Percentiles rank a stretch among this genome's conserved stretches.
These are phyloP conservation scores for Zea luxurians DNA, from an alignment of 176 grass and related monocot genomes.

Conservation along the genomic window DNA sequence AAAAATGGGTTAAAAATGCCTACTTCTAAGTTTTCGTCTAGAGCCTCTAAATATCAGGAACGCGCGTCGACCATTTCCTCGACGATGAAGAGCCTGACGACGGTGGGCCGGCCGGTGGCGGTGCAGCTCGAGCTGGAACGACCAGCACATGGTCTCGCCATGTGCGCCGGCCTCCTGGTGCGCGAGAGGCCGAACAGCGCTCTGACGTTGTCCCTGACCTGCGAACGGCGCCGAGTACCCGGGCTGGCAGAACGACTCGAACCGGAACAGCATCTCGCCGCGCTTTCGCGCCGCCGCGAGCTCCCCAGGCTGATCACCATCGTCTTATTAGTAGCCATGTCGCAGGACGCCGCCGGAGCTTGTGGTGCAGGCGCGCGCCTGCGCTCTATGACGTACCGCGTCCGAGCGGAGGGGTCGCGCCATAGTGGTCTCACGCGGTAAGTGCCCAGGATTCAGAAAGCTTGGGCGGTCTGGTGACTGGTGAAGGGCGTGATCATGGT, in stretches of 20 bases:
- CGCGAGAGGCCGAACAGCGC: slow-evolving; percentile 53
- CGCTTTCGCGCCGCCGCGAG: slow-evolving; percentile 69
- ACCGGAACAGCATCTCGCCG: slow-evolving; percentile 63
- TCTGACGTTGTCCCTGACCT: slow-evolving; percentile 73
- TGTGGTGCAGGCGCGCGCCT: slow-evolving; percentile 5
- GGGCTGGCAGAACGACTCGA: slow-evolving; percentile 77
- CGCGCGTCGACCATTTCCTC: too few species aligned
- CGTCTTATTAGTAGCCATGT: slow-evolving; percentile 46
- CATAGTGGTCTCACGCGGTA: slow-evolving; percentile 40
- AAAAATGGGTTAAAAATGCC: too few species aligned
- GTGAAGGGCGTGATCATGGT: background rate
- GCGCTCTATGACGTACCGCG: slow-evolving; percentile 30
- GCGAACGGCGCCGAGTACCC: slow-evolving; percentile 65
- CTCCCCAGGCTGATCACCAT: slow-evolving; percentile 60
- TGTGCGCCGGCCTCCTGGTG: slow-evolving; percentile 60
- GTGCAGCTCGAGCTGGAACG: slow-evolving; percentile 77
- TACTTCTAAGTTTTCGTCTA: too few species aligned
- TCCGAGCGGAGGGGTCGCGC: background rate
- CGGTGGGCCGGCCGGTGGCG: slow-evolving; percentile 61
- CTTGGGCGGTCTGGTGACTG: slow-evolving; percentile 39
- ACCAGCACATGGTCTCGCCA: slow-evolving; percentile 64
- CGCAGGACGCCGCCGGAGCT: background rate
- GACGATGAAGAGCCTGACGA: slow-evolving; percentile 65
- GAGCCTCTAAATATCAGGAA: too few species aligned
- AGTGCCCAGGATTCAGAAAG: slow-evolving; percentile 63